phyloP scores from a whole-genome alignment of 139 green algal genomes.

The Pleodorina starrii region DNA sequence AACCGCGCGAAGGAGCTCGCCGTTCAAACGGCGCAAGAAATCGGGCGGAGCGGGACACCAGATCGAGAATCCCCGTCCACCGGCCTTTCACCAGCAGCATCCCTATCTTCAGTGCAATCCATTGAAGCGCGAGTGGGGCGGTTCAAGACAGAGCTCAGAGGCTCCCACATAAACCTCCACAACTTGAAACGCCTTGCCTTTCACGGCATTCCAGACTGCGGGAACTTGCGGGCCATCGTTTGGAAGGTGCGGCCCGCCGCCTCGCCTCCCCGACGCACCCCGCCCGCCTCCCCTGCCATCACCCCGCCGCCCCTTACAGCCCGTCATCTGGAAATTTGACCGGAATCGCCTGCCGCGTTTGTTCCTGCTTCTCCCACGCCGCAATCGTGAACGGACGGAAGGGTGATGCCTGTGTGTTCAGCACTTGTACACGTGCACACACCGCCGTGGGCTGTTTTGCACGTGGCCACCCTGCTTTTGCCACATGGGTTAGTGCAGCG shows the following conservation, averaged over 20 bases:
- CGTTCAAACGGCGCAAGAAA: conserved; percentile 19
- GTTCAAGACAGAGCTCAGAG: conserved; percentile 57
- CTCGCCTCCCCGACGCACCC: too few relatives aligned
- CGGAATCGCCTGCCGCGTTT: too few relatives aligned
- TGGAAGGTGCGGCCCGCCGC: conserved; percentile 80
- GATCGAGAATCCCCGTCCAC: not conserved
- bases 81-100: not conserved
- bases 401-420: too few relatives aligned
- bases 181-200: conserved; percentile 73
- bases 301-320: too few relatives aligned
- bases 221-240: conserved; percentile 74
- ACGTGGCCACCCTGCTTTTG: too few relatives aligned
- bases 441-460: too few relatives aligned
- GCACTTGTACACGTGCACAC: too few relatives aligned
- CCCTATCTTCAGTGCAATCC: conserved; percentile 5
- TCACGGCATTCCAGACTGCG: conserved; percentile 81
- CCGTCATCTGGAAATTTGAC: too few relatives aligned
- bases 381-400: too few relatives aligned
- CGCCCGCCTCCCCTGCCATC: too few relatives aligned
- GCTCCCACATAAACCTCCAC: conserved; percentile 68
- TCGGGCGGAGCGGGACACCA: not conserved
- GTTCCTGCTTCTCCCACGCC: too few relatives aligned
- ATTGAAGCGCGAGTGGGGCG: conserved; percentile 16
- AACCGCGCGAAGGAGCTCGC: conserved; percentile 32
- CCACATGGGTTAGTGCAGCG: too few relatives aligned